phyloP scores from a whole-genome alignment of 306 rosid species.

The Casuarina glauca region DNA sequence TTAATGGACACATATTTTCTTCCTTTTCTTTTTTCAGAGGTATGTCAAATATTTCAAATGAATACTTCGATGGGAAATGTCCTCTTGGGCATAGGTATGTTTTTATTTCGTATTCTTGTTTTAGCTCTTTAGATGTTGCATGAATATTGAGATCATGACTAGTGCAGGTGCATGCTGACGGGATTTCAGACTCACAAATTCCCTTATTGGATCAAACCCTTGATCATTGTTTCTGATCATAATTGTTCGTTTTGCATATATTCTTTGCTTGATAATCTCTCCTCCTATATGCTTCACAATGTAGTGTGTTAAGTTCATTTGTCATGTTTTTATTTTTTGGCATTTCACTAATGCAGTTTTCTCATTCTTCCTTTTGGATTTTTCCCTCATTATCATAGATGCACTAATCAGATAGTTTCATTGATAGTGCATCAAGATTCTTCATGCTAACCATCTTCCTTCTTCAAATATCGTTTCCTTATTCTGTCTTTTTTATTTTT shows the following conservation, averaged over 20 bases:
- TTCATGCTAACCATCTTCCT: too few species aligned
- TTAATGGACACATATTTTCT: not conserved
- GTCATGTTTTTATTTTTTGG: slow-evolving; percentile 4
- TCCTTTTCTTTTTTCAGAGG: slow-evolving; percentile 50
- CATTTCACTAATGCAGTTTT: not conserved
- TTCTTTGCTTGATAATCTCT: not conserved
- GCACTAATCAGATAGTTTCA: too few species aligned
- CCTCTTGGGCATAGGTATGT: slow-evolving; percentile 87
- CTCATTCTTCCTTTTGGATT: not conserved
- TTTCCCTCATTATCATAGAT: too few species aligned
- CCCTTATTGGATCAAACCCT: slow-evolving; percentile 97
- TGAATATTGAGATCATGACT: slow-evolving; percentile 24
- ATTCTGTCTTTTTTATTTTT: too few species aligned
- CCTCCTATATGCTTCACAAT: slow-evolving; percentile 13
- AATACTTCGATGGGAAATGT: slow-evolving; percentile 79
- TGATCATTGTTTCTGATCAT: slow-evolving; percentile 87
- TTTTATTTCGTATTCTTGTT: slow-evolving; percentile 16
- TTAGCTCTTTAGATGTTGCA: slow-evolving; percentile 13
- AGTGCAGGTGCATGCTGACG: slow-evolving; percentile 90
- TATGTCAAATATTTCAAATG: slow-evolving; percentile 94
- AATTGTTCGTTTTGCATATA: slow-evolving; percentile 59
- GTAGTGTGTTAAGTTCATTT: slow-evolving; percentile 13
- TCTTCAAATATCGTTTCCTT: too few species aligned
- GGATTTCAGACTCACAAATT: slow-evolving; percentile 96
- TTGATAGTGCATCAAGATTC: too few species aligned